Percentiles rank a stretch among this genome's conserved stretches.
These are phyloP conservation scores for Solanum neorickii DNA, from an alignment of 257 asterid species.

Conservation along the genomic window DNA sequence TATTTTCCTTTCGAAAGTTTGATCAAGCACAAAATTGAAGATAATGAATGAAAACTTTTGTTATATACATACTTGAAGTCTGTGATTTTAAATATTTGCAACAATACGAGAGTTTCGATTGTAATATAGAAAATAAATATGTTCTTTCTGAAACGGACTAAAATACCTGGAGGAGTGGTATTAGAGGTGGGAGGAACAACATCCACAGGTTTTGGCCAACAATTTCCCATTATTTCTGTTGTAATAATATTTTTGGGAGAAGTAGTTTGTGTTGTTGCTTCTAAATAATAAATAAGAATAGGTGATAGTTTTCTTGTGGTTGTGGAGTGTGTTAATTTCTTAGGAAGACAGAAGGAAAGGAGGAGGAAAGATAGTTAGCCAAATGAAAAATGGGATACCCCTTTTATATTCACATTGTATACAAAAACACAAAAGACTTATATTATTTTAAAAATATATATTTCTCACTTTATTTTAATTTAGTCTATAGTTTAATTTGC, in stretches of 20 bases:
- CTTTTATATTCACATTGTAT: background rate
- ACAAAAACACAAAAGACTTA: background rate
- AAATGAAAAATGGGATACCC: background rate
- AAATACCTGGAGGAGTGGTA: background rate
- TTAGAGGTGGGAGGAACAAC: slow-evolving; percentile 4
- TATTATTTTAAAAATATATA: background rate
- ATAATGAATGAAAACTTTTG: background rate
- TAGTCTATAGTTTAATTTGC: background rate
- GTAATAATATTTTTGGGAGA: background rate
- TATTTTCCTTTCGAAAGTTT: background rate
- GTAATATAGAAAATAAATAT: background rate
- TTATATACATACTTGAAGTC: background rate
- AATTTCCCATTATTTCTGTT: slow-evolving; percentile 23
- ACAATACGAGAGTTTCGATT: background rate
- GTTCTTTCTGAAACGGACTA: background rate
- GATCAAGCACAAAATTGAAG: background rate
- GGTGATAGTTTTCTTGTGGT: background rate
- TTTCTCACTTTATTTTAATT: background rate
- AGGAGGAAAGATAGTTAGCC: background rate
- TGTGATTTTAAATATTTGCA: background rate
- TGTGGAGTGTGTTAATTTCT: background rate
- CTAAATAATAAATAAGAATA: background rate
- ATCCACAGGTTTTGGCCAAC: slow-evolving; percentile 30
- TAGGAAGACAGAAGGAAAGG: slow-evolving; percentile 9
- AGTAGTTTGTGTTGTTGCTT: background rate